Conservation (phyloP, 2,329 filamentous ascomycete genomes). For the Arthrobotrys sinensis region DNA sequence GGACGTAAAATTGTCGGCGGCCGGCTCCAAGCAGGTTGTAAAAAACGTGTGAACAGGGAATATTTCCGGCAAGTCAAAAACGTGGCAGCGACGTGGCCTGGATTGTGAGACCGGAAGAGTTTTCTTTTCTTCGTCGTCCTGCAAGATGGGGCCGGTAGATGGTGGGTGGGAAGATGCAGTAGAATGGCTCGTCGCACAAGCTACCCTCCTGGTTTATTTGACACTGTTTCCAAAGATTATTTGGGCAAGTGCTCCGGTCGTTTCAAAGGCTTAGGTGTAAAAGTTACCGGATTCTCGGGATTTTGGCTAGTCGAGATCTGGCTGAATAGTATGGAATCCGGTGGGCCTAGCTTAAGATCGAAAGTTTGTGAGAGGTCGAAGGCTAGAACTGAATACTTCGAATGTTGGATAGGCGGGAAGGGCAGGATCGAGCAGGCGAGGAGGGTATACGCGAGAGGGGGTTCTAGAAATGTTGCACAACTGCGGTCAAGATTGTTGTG, state of each 20-base stretch:
- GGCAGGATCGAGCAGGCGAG: constrained; percentile 17
- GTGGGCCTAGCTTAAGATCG: constrained; percentile 43
- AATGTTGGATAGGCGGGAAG: constrained; percentile 28
- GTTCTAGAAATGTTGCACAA: constrained; percentile 57
- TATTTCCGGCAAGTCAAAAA: constrained; percentile 61
- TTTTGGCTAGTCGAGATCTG: constrained; percentile 49
- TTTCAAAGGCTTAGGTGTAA: constrained; percentile 44
- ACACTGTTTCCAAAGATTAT: constrained; percentile 47
- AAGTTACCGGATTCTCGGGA: constrained; percentile 48
- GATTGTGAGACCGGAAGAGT: constrained; percentile 46
- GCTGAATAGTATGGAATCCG: constrained; percentile 34
- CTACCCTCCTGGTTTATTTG: constrained; percentile 28
- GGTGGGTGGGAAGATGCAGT: constrained; percentile 18
- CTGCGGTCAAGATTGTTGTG: constrained; percentile 21
- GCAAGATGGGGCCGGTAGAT: constrained; percentile 8
- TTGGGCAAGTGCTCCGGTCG: constrained; percentile 60
- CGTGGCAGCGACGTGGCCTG: constrained; percentile 61
- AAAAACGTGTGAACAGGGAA: constrained; percentile 59
- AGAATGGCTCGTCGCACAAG: constrained; percentile 52
- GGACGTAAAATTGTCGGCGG: constrained; percentile 29
- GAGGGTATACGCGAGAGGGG: constrained; percentile 6
- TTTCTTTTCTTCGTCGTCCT: constrained; percentile 32
- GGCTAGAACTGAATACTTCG: constrained; percentile 19
- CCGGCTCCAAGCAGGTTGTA: constrained; percentile 38
- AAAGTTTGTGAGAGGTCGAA: constrained; percentile 51